These are phyloP conservation scores for Proliferodiscus dingleyae DNA, from an alignment of 2,329 filamentous ascomycete genomes.

Conservation along the genomic window DNA sequence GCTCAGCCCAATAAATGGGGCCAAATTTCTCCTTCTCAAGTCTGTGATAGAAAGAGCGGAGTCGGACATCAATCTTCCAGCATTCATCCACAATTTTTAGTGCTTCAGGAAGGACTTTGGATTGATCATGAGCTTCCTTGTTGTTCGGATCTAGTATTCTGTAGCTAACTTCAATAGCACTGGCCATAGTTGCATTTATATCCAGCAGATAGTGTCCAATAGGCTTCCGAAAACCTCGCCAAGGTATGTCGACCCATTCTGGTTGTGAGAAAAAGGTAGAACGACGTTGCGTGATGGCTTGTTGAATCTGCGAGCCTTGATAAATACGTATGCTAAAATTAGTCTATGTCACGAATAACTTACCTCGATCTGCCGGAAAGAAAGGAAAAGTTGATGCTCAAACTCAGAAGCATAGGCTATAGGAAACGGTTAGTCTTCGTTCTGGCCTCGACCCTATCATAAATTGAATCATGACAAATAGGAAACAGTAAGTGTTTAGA, in stretches of 20 bases:
- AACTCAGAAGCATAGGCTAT: slow-evolving; percentile 28
- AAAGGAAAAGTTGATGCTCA: slow-evolving; percentile 32
- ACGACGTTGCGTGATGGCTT: slow-evolving; percentile 23
- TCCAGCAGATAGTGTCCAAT: slow-evolving; percentile 30
- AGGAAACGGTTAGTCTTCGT: too few relatives aligned
- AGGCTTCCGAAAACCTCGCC: slow-evolving; percentile 25
- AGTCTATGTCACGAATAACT: not conserved
- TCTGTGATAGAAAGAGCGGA: slow-evolving; percentile 25
- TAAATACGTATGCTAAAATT: not conserved
- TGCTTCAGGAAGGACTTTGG: slow-evolving; percentile 12
- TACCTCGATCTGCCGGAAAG: slow-evolving; percentile 28
- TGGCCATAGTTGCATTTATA: slow-evolving; percentile 20
- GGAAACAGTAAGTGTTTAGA: too few relatives aligned
- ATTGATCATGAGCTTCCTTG: slow-evolving; percentile 13
- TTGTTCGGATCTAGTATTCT: slow-evolving; percentile 4
- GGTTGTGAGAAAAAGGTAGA: slow-evolving; percentile 28
- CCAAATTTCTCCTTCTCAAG: slow-evolving; percentile 20
- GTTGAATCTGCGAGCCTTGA: slow-evolving; percentile 26
- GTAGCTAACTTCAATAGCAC: slow-evolving; percentile 21
- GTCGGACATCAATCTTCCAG: slow-evolving; percentile 28
- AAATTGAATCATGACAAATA: too few relatives aligned
- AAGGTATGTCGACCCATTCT: slow-evolving; percentile 32
- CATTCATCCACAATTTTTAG: slow-evolving; percentile 22
- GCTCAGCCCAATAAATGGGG: slow-evolving; percentile 30
- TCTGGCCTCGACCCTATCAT: too few relatives aligned